These are phyloP conservation scores for Phialemoniopsis sp. DNA, from an alignment of 2,329 filamentous ascomycete species.

Conservation along the genomic window DNA sequence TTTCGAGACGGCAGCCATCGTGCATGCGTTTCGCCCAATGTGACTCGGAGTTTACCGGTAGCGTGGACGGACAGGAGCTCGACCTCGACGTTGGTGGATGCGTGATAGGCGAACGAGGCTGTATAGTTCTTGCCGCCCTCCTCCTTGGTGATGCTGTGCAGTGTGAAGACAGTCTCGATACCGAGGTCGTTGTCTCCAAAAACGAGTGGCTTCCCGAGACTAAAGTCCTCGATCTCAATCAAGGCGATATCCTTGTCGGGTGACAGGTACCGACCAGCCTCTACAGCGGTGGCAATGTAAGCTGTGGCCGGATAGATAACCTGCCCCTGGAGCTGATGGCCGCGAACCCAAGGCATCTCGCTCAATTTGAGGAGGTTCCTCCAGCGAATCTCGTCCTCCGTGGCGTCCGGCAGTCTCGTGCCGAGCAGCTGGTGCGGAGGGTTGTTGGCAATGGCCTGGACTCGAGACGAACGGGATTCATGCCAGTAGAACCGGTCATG, in stretches of 20 bases:
- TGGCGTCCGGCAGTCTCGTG: neutral
- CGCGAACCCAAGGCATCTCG: conserved; percentile 30
- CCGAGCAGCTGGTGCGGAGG: conserved; percentile 9
- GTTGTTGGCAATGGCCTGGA: neutral
- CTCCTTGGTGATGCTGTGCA: conserved; percentile 1
- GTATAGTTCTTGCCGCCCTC: neutral
- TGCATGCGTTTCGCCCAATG: conserved; percentile 1
- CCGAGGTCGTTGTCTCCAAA: conserved; percentile 2
- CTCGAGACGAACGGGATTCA: conserved; percentile 6
- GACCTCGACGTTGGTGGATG: neutral
- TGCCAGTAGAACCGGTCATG: conserved; percentile 5
- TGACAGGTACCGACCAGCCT: conserved; percentile 1
- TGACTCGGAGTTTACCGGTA: conserved; percentile 1
- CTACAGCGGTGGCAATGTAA: conserved; percentile 1
- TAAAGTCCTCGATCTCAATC: conserved; percentile 3
- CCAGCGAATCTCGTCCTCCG: conserved; percentile 15
- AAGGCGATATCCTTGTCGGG: conserved; percentile 3
- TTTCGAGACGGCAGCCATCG: conserved; percentile 1
- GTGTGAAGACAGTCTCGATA: conserved; percentile 1
- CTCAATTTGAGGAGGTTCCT: conserved; percentile 13
- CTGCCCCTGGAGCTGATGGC: conserved; percentile 26
- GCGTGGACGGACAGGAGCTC: conserved; percentile 1
- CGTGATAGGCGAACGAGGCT: conserved; percentile 1
- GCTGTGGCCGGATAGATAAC: conserved; percentile 27
- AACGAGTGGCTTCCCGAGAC: conserved; percentile 1